A percentile compares a stretch with the other conserved stretches of the same genome.
Evolutionary conservation across 352 stramenopile genomes (phyloP).

Genomic region (Globisporangium okanoganense): DNA sequence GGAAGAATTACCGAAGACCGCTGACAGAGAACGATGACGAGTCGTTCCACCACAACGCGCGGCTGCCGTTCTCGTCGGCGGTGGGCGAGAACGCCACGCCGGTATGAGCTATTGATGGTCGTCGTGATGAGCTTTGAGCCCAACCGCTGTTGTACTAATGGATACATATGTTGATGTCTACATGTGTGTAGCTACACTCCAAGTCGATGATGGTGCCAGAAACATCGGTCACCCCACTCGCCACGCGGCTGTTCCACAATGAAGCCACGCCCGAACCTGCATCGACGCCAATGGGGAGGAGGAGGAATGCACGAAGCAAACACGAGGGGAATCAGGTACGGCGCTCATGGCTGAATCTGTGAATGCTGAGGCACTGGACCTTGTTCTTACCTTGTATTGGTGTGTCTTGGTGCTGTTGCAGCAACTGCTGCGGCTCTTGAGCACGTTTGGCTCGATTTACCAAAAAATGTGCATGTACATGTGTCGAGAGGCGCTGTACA

Average conservation of each 20-base stretch:
- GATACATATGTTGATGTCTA: neutral
- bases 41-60: constrained; percentile 38
- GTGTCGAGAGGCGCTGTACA: constrained; percentile 83
- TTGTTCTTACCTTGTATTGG: neutral
- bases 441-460: constrained; percentile 73
- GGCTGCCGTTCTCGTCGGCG: constrained; percentile 57
- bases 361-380: neutral
- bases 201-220: neutral
- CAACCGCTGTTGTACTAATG: neutral
- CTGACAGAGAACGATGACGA: constrained; percentile 61
- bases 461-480: constrained; percentile 70
- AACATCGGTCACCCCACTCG: constrained; percentile 6
- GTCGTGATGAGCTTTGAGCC: neutral
- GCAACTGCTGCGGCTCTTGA: constrained; percentile 52
- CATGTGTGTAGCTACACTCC: neutral
- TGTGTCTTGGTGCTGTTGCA: constrained; percentile 8
- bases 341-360: neutral
- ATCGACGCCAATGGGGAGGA: neutral
- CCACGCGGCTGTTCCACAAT: constrained; percentile 17
- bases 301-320: neutral
- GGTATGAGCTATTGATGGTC: constrained; percentile 23
- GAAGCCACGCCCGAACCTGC: constrained; percentile 9
- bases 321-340: constrained; percentile 11
- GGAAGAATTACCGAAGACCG: constrained; percentile 47
- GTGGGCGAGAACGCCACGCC: constrained; percentile 46